Base-by-base conservation (phyloP, 1,284 basidiomycete species). In the Athelia psychrophila region DNA sequence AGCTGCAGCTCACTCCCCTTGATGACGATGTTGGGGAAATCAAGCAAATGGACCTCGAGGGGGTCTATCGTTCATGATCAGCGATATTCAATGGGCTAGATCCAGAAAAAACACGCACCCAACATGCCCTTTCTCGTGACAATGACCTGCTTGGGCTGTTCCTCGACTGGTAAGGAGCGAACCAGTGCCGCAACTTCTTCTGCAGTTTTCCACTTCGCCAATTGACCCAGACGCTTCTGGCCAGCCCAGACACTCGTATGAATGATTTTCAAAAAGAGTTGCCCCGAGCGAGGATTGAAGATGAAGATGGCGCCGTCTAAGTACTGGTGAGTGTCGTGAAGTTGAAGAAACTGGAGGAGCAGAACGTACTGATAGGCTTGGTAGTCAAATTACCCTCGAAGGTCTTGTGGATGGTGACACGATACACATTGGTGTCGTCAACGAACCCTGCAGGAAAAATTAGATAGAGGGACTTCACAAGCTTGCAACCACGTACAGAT, bases 11-110 rank as follows among this genome's bases (percentile, higher is more conserved):
- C 97, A 59, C 92, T 95, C 51, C 97, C 97, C 77, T 99, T 98
- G 80, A 99, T 99, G 70, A 98, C 95, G 63, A 99, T 98, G 75
- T 99, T 99, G 50, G 97, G 97, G 88, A 99, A 99, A 76, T 98
- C 97, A 58, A 95, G 87, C 71, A 98, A 83, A 70, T 99, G 97
- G 54, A 99, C 97, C 77, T 99, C 97, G 54, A 99, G 85, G 44
- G 93, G 93, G 72, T 95, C 92, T 88, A 55, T 12, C 10, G 48
- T 24, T 42, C 36, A n/a, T 45, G 8, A 44, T 59, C 19, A 59
- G 58, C 3, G n/a, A 3, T 19, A 18, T 30, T 53, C 51, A 30
- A 1, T 2, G n/a, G 15, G 23, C 8, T 22, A 32, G 20, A n/a
- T 18, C 15, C 12, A 42, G 9, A 44, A 51, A 36, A 9, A 33